phyloP scores from a whole-genome alignment of 768 basidiomycete genomes.

The Rhodosporidiobolus odoratus region DNA sequence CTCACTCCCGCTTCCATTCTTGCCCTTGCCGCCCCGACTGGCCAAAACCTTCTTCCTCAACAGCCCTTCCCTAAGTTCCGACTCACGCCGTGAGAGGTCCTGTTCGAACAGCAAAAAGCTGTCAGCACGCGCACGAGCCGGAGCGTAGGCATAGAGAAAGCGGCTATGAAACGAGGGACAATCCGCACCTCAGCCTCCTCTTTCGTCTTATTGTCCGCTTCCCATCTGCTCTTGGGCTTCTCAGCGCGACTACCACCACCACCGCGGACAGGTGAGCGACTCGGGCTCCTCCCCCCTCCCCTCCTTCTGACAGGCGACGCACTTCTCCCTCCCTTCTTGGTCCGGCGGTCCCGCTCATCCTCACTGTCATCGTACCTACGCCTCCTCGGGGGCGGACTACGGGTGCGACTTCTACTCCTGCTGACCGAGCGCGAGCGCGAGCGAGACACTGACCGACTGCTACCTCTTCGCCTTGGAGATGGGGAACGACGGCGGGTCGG shows the following conservation, averaged over 20 bases:
- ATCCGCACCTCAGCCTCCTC: background rate
- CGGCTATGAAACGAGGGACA: background rate
- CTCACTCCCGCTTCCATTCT: too few relatives aligned
- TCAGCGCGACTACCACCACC: too few relatives aligned
- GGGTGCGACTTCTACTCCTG: background rate
- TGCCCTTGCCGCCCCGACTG: background rate
- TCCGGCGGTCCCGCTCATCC: background rate
- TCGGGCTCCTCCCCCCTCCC: too few relatives aligned
- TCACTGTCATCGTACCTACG: background rate
- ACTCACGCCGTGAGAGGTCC: constrained; percentile 8
- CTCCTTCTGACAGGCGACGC: background rate
- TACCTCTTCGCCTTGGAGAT: background rate
- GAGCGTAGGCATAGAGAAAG: background rate
- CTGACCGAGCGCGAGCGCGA: background rate
- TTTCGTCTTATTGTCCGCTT: background rate
- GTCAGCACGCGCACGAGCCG: background rate
- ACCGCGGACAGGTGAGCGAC: background rate
- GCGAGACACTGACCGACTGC: too few relatives aligned
- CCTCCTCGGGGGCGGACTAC: background rate
- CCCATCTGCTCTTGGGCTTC: background rate
- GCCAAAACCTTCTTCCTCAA: constrained; percentile 29
- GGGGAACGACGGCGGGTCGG: background rate
- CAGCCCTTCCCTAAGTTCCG: constrained; percentile 28
- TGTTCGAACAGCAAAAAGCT: background rate
- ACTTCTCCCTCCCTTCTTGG: background rate